These are phyloP conservation scores for Camelina sativa DNA, from an alignment of 345 rosid genomes.

Conservation along the genomic window DNA sequence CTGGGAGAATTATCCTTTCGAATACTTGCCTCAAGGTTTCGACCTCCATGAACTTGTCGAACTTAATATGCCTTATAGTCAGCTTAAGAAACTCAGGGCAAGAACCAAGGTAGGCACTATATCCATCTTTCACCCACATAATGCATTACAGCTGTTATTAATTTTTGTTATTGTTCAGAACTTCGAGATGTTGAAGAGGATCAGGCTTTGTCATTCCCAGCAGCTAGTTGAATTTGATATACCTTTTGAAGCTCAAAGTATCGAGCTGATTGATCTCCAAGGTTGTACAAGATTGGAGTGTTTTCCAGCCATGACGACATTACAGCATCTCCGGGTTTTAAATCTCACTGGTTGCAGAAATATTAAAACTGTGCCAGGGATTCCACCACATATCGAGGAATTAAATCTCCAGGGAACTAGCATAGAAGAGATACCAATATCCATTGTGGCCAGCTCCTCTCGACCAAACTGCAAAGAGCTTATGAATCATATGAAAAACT, in stretches of 20 bases:
- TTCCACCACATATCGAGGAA: no score
- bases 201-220: not conserved
- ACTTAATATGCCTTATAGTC: not conserved
- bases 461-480: no score
- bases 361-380: no score
- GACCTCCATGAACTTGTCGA: not conserved
- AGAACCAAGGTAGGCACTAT: not conserved
- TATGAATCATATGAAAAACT: no score
- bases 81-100: not conserved
- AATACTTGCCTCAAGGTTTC: not conserved
- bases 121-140: no score
- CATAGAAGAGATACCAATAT: no score
- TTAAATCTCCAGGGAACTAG: not conserved
- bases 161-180: not conserved
- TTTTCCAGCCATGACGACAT: not conserved
- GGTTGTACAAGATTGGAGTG: not conserved
- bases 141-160: no score
- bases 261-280: not conserved
- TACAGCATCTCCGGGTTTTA: not conserved
- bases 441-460: no score
- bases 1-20: not conserved
- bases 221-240: no score
- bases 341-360: not conserved
- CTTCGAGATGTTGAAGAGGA: conserved; percentile 1
- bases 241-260: not conserved